Conservation (phyloP, 2,329 filamentous ascomycete species). For the Ophiostoma sp. region DNA sequence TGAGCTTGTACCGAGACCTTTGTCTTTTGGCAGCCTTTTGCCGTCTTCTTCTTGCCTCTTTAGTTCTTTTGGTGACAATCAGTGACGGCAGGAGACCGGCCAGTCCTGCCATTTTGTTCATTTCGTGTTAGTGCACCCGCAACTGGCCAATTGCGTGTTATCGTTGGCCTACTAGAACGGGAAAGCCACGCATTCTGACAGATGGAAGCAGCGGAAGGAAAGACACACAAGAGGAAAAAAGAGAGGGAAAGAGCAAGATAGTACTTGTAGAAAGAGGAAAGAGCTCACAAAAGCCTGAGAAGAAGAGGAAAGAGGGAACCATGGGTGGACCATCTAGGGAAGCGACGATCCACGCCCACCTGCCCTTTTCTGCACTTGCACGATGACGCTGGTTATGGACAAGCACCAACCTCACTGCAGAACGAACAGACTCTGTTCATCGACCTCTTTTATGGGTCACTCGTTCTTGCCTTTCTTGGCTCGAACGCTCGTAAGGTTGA, state of each 20-base stretch:
- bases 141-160: conserved; percentile 18
- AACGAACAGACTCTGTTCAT: background rate
- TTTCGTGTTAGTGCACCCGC: background rate
- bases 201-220: background rate
- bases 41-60: background rate
- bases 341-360: conserved; percentile 19
- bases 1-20: background rate
- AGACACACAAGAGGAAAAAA: conserved; percentile 2
- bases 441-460: background rate
- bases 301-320: background rate
- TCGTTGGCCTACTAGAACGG: background rate
- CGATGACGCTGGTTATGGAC: background rate
- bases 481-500: too few species aligned
- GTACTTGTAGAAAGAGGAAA: background rate
- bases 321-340: background rate
- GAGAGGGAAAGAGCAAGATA: background rate
- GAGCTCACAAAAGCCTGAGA: background rate
- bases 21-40: background rate
- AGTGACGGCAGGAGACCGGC: background rate
- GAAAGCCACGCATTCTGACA: background rate
- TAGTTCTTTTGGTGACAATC: background rate
- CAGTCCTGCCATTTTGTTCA: background rate
- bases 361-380: conserved; percentile 18
- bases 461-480: background rate
- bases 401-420: conserved; percentile 10